These are phyloP conservation scores for Taphrina betulina DNA, from an alignment of 1,139 yeast genomes.

Conservation along the genomic window DNA sequence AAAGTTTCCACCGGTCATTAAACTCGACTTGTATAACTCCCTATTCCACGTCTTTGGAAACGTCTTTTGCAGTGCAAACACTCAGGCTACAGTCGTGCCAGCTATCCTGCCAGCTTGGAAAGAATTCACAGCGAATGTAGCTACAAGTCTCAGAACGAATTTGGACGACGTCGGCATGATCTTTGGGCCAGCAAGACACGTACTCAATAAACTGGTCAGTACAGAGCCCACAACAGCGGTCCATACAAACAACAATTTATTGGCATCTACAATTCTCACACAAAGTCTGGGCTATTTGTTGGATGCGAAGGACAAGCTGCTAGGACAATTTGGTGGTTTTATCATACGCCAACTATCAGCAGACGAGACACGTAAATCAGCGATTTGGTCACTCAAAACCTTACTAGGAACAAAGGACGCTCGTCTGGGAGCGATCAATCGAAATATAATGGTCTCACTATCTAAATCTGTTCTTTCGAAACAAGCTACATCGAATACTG, in stretches of 20 bases:
- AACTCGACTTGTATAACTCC: constrained; percentile 68
- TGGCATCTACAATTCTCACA: constrained; percentile 19
- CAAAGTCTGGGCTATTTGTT: constrained; percentile 11
- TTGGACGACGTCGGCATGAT: constrained; percentile 22
- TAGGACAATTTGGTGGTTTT: background rate
- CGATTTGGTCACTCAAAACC: constrained; percentile 12
- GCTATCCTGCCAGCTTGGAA: constrained; percentile 30
- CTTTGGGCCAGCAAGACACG: constrained; percentile 15
- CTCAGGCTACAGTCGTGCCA: constrained; percentile 25
- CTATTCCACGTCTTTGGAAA: constrained; percentile 60
- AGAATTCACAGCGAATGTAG: constrained; percentile 20
- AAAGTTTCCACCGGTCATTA: constrained; percentile 64
- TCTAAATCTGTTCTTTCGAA: background rate
- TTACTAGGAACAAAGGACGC: background rate
- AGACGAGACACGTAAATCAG: constrained; percentile 6
- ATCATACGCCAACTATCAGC: background rate
- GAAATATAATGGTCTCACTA: background rate
- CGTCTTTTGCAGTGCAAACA: constrained; percentile 12
- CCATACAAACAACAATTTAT: constrained; percentile 14
- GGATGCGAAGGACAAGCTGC: constrained; percentile 3
- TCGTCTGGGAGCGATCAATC: background rate
- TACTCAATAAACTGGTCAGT: constrained; percentile 7
- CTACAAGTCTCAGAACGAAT: background rate
- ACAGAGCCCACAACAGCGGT: constrained; percentile 1
- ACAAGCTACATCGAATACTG: background rate